Base-by-base conservation (phyloP, 2,329 filamentous ascomycete genomes). In the Aspergillus tamarii region DNA sequence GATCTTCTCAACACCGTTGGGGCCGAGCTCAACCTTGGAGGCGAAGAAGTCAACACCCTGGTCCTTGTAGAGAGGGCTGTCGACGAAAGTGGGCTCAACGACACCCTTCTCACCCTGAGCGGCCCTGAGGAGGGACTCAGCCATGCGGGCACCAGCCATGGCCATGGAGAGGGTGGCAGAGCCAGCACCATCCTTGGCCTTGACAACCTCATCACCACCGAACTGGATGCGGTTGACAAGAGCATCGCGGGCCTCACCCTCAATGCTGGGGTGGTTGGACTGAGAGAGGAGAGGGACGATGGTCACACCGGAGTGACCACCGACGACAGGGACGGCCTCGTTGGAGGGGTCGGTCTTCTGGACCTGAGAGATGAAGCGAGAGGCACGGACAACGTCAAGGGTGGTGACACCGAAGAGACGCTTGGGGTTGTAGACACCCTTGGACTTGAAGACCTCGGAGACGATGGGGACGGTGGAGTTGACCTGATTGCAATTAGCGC, bases 391-490 rank as follows among this genome's bases (percentile, higher is more conserved):
- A 70, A 98, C 94, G 77, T 99, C 95, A 77, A 99, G 93, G 77
- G 95, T 98, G 84, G 95, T 99, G 79, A 99, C 95, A 87, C 95
- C 95, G 84, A 99, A 99, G 75, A 99, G 92, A 78, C 92, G 92
- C 90, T 96, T 96, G 82, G 95, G 94, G 89, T 99, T 94, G 90
- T 97, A 99, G 85, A 98, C 94, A 73, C 93, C 93, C 75, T 85
- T 87, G 81, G 88, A 84, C 91, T 98, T 98, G 92, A 94, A 96
- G 80, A 98, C 89, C 88, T 98, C 95, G 80, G 93, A 90, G 79
- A 90, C 90, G 84, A 99, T 99, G 80, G 95, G 95, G 77, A 99
- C 95, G 78, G 95, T 99, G 75, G 93, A 97, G 93, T 99, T 99
- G 85, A 99, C 87, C 85, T 88, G 60, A 34, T 26, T 28, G 39